Evolutionary conservation across 805 yeast genomes (phyloP).

Genomic region (Nakazawaea wickerhamii): DNA sequence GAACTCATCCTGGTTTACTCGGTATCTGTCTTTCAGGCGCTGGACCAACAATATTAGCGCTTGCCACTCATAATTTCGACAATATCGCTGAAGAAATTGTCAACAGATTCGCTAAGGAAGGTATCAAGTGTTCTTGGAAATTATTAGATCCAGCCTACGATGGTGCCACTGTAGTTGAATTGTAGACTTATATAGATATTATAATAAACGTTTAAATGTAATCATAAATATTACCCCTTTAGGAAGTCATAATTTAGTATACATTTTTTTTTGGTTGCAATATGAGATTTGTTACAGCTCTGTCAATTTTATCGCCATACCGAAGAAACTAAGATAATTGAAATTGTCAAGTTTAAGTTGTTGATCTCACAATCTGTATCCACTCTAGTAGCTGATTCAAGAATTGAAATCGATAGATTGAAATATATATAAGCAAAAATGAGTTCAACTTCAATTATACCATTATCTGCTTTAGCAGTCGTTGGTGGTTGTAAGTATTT

Average conservation of each 20-base stretch:
- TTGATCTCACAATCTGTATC: no score
- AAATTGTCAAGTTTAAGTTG: no score
- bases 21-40: conserved; percentile 98
- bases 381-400: not conserved
- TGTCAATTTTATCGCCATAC: not conserved
- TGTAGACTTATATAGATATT: no score
- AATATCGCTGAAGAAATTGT: conserved; percentile 75
- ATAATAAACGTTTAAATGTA: no score
- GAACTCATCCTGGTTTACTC: conserved; percentile 73
- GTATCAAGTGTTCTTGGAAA: conserved; percentile 75
- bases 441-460: conserved; percentile 22
- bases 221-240: not conserved
- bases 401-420: not conserved
- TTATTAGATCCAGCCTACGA: conserved; percentile 81
- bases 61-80: conserved; percentile 87
- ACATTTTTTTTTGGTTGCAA: not conserved
- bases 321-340: no score
- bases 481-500: conserved; percentile 32
- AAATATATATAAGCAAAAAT: conserved; percentile 8
- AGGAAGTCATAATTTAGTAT: not conserved
- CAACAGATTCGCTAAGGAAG: conserved; percentile 56
- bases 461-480: conserved; percentile 24
- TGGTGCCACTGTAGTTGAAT: conserved; percentile 62
- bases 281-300: not conserved
- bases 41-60: conserved; percentile 92